Base-by-base conservation (phyloP, 768 basidiomycete species). In the Serendipita vermifera region DNA sequence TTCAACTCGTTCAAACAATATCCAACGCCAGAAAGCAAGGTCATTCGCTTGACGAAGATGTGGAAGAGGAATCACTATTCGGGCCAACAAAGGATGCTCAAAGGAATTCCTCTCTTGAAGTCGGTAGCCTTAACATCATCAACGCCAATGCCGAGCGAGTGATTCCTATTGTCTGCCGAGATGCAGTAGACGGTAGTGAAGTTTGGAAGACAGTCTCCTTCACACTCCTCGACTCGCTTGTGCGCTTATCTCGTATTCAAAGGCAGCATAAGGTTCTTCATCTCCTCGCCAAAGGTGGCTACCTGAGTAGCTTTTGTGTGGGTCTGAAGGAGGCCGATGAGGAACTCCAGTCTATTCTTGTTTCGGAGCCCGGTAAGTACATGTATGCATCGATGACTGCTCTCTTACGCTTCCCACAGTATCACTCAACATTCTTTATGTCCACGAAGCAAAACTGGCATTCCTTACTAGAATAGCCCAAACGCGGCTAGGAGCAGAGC, bases 161-260 rank as follows among this genome's bases (percentile, higher is more conserved):
- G 17, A 74, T 91, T 0, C 70, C 79, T 0, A 75, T 80, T 33
- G 73, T 94, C 35, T 80, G 87, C 20, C 76, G 89, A n/a, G 94
- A 98, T 64, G 92, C 91, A 1, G 86, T 89, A 55, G 92, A 96
- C 60, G 93, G 92, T 5, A 82, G 87, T 15, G 92, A 97, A 67
- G 88, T 97, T 2, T 98, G 94, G 94, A 89, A 89, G 70, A 93
- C 92, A 2, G 81, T 97, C 14, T 88, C 93, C 6, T 97, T 92
- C 65, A 85, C 92, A 74, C 73, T 91, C 2, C 73, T 97, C 38
- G 89, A 93, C 62, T 82, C 86, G 0, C 74, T 93, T 5, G 76
- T 85, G 15, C 78, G 85, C 39, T 71, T 93, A 0, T 86, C 81
- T 35, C 77, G 77, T 26, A 67, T 72, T 46, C 85, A 90, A 60